phyloP scores from a whole-genome alignment of 225 moss, liverwort and hornwort species.

The Marchantia paleacea region DNA sequence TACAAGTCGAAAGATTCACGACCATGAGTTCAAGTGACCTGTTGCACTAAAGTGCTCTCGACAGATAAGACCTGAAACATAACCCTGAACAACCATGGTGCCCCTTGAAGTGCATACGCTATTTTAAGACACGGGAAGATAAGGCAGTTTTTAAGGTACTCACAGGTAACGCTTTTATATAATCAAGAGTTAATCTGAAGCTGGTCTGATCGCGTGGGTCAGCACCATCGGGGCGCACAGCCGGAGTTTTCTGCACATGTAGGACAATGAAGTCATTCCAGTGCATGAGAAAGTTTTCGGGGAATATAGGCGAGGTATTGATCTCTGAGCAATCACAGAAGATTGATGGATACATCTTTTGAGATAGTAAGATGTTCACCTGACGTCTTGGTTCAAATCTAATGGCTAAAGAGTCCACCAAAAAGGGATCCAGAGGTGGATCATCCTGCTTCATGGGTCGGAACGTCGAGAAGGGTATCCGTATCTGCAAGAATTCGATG shows the following conservation, averaged over 20 bases:
- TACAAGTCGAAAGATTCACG: conserved; percentile 15
- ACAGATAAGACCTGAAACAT: not conserved
- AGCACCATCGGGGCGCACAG: conserved; percentile 48
- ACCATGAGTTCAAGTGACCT: not conserved
- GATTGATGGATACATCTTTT: not conserved
- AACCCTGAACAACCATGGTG: not conserved
- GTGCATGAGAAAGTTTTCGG: not conserved
- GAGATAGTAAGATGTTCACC: conserved; percentile 23
- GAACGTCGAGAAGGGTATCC: conserved; percentile 77
- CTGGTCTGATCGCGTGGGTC: conserved; percentile 62
- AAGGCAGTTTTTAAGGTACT: conserved; percentile 9
- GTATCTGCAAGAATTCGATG: conserved; percentile 46
- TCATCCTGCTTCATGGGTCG: conserved; percentile 64
- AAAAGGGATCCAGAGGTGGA: conserved; percentile 76
- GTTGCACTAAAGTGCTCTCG: not conserved
- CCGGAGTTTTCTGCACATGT: conserved; percentile 54
- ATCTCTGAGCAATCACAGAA: not conserved
- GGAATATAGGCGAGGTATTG: not conserved
- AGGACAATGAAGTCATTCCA: not conserved
- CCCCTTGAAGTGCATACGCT: no score
- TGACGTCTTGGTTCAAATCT: conserved; percentile 78
- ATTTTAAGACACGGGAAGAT: no score
- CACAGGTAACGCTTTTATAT: conserved; percentile 92
- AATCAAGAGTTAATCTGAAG: conserved; percentile 75
- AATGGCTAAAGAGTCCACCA: conserved; percentile 65